Evolutionary conservation across 2,329 filamentous ascomycete genomes (phyloP).

Genomic region (Cadophora luteo-olivacea): DNA sequence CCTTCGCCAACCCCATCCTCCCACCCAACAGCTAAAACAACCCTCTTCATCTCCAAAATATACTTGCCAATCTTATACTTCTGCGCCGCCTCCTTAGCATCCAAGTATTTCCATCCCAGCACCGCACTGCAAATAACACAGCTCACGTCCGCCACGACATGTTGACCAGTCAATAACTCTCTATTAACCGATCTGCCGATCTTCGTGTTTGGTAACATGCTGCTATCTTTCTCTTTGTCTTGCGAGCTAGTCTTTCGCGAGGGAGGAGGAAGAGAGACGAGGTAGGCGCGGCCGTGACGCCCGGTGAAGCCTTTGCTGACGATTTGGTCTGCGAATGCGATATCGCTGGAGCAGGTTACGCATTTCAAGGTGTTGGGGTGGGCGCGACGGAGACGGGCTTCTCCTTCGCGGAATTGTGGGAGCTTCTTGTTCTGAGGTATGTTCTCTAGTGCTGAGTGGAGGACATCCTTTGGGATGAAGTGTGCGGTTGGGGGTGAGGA

Average conservation of each 20-base stretch:
- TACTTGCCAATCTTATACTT: slow-evolving; percentile 74
- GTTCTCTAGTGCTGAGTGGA: slow-evolving; percentile 42
- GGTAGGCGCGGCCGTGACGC: slow-evolving; percentile 67
- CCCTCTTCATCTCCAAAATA: slow-evolving; percentile 67
- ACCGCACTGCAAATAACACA: slow-evolving; percentile 62
- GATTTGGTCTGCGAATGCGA: slow-evolving; percentile 67
- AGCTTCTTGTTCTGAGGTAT: slow-evolving; percentile 27
- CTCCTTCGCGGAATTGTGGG: not conserved
- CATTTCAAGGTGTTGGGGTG: slow-evolving; percentile 65
- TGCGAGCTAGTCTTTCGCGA: slow-evolving; percentile 31
- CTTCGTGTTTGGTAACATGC: slow-evolving; percentile 59
- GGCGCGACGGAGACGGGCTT: slow-evolving; percentile 47
- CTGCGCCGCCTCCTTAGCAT: slow-evolving; percentile 64
- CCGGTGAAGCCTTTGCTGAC: slow-evolving; percentile 72
- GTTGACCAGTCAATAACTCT: slow-evolving; percentile 66
- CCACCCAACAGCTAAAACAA: slow-evolving; percentile 60
- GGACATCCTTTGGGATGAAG: slow-evolving; percentile 28
- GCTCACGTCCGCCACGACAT: slow-evolving; percentile 68
- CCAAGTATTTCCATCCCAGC: slow-evolving; percentile 73
- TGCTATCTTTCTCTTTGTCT: slow-evolving; percentile 23
- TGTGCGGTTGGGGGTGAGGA: slow-evolving; percentile 37
- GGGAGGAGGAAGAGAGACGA: slow-evolving; percentile 54
- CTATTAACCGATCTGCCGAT: slow-evolving; percentile 61
- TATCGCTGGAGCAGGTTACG: slow-evolving; percentile 61
- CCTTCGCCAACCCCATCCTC: slow-evolving; percentile 50